These are phyloP conservation scores for Cucurbita moschata DNA, from an alignment of 306 rosid genomes.

Conservation along the genomic window DNA sequence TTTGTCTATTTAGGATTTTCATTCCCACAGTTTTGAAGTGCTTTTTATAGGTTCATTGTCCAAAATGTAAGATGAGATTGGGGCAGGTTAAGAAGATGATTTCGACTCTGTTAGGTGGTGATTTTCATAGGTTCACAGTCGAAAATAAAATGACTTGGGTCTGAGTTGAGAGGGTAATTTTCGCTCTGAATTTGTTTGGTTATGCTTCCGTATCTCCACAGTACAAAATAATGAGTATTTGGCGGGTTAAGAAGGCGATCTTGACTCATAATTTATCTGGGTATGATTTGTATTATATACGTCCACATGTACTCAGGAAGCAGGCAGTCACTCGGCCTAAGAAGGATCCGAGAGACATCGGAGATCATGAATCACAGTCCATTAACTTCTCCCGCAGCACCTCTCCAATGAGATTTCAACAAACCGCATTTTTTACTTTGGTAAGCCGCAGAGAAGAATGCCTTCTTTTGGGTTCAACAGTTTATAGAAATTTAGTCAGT, in stretches of 20 bases:
- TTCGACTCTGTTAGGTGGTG: neutral
- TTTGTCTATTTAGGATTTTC: neutral
- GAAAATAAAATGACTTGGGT: neutral
- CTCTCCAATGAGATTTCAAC: constrained; percentile 33
- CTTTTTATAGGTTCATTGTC: neutral
- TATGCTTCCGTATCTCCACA: neutral
- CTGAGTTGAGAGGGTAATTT: neutral
- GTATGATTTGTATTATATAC: neutral
- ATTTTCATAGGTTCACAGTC: neutral
- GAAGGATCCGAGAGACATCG: constrained; percentile 23
- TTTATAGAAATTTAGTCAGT: neutral
- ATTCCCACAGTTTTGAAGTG: too few relatives aligned
- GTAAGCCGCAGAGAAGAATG: constrained; percentile 19
- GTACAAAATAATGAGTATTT: neutral
- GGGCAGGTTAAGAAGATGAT: neutral
- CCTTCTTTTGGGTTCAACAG: neutral
- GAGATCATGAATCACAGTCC: constrained; percentile 31
- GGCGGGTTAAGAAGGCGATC: neutral
- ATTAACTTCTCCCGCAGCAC: constrained; percentile 21
- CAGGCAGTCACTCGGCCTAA: constrained; percentile 54
- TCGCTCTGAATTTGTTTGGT: neutral
- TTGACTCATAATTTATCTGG: neutral
- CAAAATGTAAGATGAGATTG: neutral
- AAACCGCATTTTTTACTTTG: constrained; percentile 45
- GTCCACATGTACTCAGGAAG: constrained; percentile 27